phyloP scores from a whole-genome alignment of 2,329 filamentous ascomycete species.

The Dactylellina parvicollis region DNA sequence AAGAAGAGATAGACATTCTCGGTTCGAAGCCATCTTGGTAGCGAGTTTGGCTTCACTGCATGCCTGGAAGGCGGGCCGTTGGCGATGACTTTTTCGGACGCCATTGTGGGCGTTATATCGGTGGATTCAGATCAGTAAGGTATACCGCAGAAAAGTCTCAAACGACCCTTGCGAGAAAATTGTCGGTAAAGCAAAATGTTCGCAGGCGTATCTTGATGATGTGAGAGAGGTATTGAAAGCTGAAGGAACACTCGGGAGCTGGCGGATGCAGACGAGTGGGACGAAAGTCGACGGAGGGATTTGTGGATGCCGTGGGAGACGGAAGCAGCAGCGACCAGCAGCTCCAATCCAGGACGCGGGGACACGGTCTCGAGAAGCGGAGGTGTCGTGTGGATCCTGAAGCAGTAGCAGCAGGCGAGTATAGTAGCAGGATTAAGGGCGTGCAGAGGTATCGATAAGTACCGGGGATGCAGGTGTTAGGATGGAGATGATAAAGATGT shows the following conservation, averaged over 20 bases:
- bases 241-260: conserved; percentile 27
- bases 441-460: background rate
- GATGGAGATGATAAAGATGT: too few species aligned
- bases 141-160: background rate
- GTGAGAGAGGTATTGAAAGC: background rate
- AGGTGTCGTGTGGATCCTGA: conserved; percentile 13
- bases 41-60: conserved; percentile 58
- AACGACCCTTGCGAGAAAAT: background rate
- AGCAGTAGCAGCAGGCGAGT: background rate
- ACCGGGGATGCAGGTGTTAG: too few species aligned
- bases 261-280: conserved; percentile 32
- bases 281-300: background rate
- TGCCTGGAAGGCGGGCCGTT: conserved; percentile 63
- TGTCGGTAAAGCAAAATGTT: background rate
- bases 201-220: background rate
- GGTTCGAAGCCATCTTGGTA: conserved; percentile 61
- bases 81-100: conserved; percentile 44
- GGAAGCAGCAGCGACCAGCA: background rate
- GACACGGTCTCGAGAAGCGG: conserved; percentile 2
- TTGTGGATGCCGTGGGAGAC: conserved; percentile 6
- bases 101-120: conserved; percentile 20
- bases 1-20: conserved; percentile 86
- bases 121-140: background rate
- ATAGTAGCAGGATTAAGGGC: background rate
- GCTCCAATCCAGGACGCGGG: background rate